Evolutionary conservation across 352 stramenopile species (phyloP).

Genomic region (Phytophthora cajani): DNA sequence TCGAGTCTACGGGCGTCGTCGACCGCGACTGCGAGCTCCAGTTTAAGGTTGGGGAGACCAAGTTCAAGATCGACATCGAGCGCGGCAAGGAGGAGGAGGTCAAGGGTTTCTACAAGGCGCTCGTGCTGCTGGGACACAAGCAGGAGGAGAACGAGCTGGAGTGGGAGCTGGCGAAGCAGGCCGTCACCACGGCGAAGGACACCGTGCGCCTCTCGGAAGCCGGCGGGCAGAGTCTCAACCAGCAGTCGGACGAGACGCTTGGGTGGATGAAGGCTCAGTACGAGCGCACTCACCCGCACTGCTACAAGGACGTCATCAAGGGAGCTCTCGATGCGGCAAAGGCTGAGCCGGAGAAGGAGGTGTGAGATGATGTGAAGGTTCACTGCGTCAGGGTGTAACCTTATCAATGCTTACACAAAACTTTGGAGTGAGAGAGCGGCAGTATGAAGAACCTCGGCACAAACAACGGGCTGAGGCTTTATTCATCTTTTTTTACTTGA

Average conservation of each 20-base stretch:
- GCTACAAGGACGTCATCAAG: conserved; percentile 46
- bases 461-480: background rate
- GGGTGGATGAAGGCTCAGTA: conserved; percentile 43
- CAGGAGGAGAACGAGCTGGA: conserved; percentile 45
- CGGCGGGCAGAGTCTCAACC: conserved; percentile 45
- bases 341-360: conserved; percentile 6
- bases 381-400: background rate
- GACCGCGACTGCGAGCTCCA: conserved; percentile 60
- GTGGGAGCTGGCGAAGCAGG: conserved; percentile 42
- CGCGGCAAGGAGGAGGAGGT: conserved; percentile 35
- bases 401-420: background rate
- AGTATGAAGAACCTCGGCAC: background rate
- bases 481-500: conserved; percentile 2
- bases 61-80: conserved; percentile 43
- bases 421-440: background rate
- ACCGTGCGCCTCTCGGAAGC: conserved; percentile 44
- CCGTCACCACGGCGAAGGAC: conserved; percentile 36
- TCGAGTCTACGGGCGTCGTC: conserved; percentile 54
- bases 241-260: conserved; percentile 46
- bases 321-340: conserved; percentile 27
- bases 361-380: background rate
- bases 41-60: conserved; percentile 34
- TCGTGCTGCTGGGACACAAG: conserved; percentile 40
- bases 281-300: conserved; percentile 43
- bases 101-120: conserved; percentile 51